A percentile compares a stretch with the other conserved stretches of the same genome.
Conservation (phyloP, 495 filamentous ascomycete genomes). For the Sphaerosporella brunnea region DNA sequence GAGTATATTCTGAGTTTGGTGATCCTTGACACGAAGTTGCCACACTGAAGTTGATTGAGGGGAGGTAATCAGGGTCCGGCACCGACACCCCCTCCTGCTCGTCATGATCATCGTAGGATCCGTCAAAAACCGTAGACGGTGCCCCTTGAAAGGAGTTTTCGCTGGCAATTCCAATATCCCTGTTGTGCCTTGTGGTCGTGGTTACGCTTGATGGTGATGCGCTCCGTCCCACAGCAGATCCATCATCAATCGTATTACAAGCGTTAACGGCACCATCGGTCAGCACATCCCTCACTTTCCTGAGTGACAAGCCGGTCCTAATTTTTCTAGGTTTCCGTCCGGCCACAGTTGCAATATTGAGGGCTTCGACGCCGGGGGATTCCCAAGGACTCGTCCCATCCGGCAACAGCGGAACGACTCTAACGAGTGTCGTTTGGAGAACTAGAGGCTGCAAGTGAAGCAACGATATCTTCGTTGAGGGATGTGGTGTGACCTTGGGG, state of each 20-base stretch:
- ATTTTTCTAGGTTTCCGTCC: background rate
- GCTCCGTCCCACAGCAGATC: background rate
- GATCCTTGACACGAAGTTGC: too few relatives aligned
- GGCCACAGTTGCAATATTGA: slow-evolving; percentile 14
- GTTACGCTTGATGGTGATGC: background rate
- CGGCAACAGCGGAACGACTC: slow-evolving; percentile 21
- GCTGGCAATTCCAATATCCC: background rate
- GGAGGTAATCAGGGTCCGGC: too few relatives aligned
- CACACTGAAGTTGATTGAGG: too few relatives aligned
- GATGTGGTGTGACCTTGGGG: slow-evolving; percentile 18
- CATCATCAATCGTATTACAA: background rate
- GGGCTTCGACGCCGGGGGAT: slow-evolving; percentile 16
- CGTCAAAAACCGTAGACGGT: background rate
- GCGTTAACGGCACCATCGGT: background rate
- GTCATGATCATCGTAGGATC: background rate
- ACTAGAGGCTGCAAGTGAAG: slow-evolving; percentile 21
- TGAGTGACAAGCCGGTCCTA: background rate
- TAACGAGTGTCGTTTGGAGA: slow-evolving; percentile 15
- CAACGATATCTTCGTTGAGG: slow-evolving; percentile 15
- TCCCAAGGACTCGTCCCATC: slow-evolving; percentile 19
- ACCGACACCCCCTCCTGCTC: too few relatives aligned
- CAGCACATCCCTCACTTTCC: slow-evolving; percentile 2
- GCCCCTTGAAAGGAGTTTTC: background rate
- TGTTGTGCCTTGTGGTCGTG: background rate
- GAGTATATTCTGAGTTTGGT: too few relatives aligned